Evolutionary conservation across 306 rosid species (phyloP), one percentile per base, ranked within the genome.

Genomic region (Cucurbita pepo): DNA sequence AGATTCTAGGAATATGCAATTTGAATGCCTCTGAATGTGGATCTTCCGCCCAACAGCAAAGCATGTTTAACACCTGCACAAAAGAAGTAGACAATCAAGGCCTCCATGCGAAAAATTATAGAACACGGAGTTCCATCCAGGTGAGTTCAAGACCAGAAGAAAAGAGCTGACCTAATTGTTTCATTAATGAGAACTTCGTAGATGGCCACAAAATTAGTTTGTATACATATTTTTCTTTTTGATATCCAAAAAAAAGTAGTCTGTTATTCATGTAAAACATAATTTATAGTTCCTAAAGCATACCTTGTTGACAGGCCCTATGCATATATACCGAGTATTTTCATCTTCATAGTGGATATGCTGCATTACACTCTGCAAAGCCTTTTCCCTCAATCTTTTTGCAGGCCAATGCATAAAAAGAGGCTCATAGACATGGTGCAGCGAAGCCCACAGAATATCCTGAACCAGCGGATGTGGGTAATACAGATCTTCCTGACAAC

Each of bases 241-340:
- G 7, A 34, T 15, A 45, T 53, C 56, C 15, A 34, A 30, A 72
- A 77, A 77, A 30, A 71, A 50, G 40, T 45, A 36, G 38, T 59
- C 60, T 48, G 50, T 15, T 56, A 19, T 38, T 72, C 76, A 55
- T 18, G 53, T 38, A 56, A 41, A 40, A 56, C 63, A 59, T 54
- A 7, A 12, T 72, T 30, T 62, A 77, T 47, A 67, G 44, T 21
- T n/a, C 56, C 13, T 51, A 76, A 69, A 13, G 73, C 77, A 75
- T 84, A 91, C 97, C 93, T 91, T 89, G 83, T 91, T 91, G 51
- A 91, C 97, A 60, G 93, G 97, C 62, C 97, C 96, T 69, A 91
- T 91, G 87, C 97, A 91, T 78, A 90, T 70, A 78, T 86, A 90
- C 48, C 90, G 90, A 82, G 96, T 90, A 86, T 90, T 90, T 83